phyloP scores from a whole-genome alignment of 495 filamentous ascomycete species.

The Neurospora tetraspora region DNA sequence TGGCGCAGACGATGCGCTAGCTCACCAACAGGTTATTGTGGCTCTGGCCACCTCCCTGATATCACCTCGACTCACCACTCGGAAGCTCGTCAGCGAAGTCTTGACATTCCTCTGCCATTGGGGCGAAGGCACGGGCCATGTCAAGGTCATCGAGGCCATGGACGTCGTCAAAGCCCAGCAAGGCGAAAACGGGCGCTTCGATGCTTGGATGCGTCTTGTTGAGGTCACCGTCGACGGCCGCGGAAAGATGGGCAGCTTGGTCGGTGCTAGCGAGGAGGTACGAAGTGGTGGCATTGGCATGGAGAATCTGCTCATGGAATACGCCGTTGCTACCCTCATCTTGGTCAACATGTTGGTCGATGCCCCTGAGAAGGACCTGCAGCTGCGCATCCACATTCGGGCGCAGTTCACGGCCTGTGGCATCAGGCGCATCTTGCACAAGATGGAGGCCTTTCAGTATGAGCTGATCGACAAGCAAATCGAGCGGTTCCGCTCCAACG shows the following conservation, averaged over 20 bases:
- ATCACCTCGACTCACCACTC: slow-evolving; percentile 80
- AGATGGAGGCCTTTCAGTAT: slow-evolving; percentile 99
- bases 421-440: slow-evolving; percentile 84
- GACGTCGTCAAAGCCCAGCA: slow-evolving; percentile 84
- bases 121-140: slow-evolving; percentile 83
- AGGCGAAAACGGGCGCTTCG: slow-evolving; percentile 90
- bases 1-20: slow-evolving; percentile 92
- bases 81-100: slow-evolving; percentile 93
- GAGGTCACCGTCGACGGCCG: slow-evolving; percentile 95
- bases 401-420: slow-evolving; percentile 95
- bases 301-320: slow-evolving; percentile 99
- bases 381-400: slow-evolving; percentile 85
- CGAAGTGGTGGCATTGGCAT: slow-evolving; percentile 96
- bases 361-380: slow-evolving; percentile 77
- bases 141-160: slow-evolving; percentile 87
- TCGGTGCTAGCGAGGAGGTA: slow-evolving; percentile 93
- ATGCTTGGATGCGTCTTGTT: slow-evolving; percentile 97
- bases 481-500: slow-evolving; percentile 84
- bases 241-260: slow-evolving; percentile 96
- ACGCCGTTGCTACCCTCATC: slow-evolving; percentile 89
- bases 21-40: slow-evolving; percentile 79
- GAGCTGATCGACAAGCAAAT: slow-evolving; percentile 98
- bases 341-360: slow-evolving; percentile 96
- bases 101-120: slow-evolving; percentile 96
- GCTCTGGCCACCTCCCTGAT: slow-evolving; percentile 80